Evolutionary conservation across 352 stramenopile genomes (phyloP).

Genomic region (Phytophthora niederhauseri): DNA sequence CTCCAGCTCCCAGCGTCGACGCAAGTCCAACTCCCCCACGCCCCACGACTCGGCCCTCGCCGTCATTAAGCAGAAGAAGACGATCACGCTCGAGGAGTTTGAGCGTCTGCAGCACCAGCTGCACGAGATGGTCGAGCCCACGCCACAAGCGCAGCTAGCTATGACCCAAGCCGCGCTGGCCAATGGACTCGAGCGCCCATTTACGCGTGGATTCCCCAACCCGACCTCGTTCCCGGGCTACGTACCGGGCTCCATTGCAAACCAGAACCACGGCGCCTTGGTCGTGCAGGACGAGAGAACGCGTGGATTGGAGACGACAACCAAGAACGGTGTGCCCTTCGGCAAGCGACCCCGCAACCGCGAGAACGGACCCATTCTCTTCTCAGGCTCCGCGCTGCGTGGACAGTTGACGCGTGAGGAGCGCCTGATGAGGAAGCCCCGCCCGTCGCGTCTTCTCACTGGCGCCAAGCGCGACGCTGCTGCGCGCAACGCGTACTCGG

Average conservation of each 20-base stretch:
- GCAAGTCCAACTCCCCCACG: constrained; percentile 41
- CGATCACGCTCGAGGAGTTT: constrained; percentile 80
- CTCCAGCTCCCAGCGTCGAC: constrained; percentile 27
- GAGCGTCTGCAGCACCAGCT: constrained; percentile 70
- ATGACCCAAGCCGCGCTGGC: constrained; percentile 61
- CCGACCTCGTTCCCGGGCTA: constrained; percentile 40
- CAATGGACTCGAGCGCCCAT: constrained; percentile 46
- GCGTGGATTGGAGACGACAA: constrained; percentile 16
- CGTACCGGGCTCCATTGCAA: constrained; percentile 44
- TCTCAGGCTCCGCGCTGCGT: constrained; percentile 40
- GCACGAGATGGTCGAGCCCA: constrained; percentile 69
- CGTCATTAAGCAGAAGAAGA: constrained; percentile 80
- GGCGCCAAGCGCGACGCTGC: constrained; percentile 61
- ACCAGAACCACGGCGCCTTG: constrained; percentile 33
- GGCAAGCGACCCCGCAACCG: constrained; percentile 50
- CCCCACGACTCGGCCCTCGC: constrained; percentile 57
- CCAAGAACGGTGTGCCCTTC: constrained; percentile 39
- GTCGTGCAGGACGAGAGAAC: constrained; percentile 29
- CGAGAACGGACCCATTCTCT: constrained; percentile 48
- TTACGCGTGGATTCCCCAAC: constrained; percentile 32
- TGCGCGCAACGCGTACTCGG: constrained; percentile 72
- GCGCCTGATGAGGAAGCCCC: constrained; percentile 58
- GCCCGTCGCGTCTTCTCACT: constrained; percentile 77
- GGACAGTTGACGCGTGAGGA: constrained; percentile 56
- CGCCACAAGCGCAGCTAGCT: constrained; percentile 57